Evolutionary conservation across 1,284 basidiomycete species (phyloP).

Genomic region (Agaricales sp.): DNA sequence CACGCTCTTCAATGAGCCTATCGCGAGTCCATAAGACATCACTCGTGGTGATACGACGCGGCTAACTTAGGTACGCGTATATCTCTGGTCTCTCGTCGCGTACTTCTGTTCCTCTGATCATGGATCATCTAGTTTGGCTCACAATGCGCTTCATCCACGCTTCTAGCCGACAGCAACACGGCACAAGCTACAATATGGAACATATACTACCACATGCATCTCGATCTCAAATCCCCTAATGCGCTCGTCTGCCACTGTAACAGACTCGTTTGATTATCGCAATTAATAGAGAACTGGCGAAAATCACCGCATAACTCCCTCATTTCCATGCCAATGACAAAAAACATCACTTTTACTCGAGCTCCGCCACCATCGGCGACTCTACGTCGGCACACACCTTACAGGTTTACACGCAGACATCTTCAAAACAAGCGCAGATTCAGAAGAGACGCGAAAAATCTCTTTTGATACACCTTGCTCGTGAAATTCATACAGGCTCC

Average conservation of each 20-base stretch:
- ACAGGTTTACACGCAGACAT: background rate
- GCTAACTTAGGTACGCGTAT: slow-evolving; percentile 37
- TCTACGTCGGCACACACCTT: background rate
- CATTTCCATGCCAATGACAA: slow-evolving; percentile 23
- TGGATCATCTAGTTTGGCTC: slow-evolving; percentile 29
- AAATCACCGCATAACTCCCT: slow-evolving; percentile 22
- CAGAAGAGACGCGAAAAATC: background rate
- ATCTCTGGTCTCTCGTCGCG: background rate
- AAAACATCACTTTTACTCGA: slow-evolving; percentile 25
- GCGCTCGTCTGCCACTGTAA: slow-evolving; percentile 33
- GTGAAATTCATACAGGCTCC: no score
- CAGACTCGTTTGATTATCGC: slow-evolving; percentile 27
- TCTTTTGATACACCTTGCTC: no score
- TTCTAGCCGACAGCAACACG: slow-evolving; percentile 22
- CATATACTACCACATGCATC: slow-evolving; percentile 44
- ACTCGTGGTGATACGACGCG: slow-evolving; percentile 53
- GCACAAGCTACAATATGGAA: slow-evolving; percentile 32
- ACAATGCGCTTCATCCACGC: no score
- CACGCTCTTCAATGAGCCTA: slow-evolving; percentile 25
- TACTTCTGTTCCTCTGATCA: slow-evolving; percentile 16
- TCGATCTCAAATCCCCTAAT: slow-evolving; percentile 30
- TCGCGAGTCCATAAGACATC: slow-evolving; percentile 33
- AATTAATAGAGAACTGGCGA: slow-evolving; percentile 26
- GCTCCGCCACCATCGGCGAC: slow-evolving; percentile 24
- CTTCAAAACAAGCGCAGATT: no score